These are phyloP conservation scores for Astraeus odoratus DNA, from an alignment of 768 basidiomycete species.

Conservation along the genomic window DNA sequence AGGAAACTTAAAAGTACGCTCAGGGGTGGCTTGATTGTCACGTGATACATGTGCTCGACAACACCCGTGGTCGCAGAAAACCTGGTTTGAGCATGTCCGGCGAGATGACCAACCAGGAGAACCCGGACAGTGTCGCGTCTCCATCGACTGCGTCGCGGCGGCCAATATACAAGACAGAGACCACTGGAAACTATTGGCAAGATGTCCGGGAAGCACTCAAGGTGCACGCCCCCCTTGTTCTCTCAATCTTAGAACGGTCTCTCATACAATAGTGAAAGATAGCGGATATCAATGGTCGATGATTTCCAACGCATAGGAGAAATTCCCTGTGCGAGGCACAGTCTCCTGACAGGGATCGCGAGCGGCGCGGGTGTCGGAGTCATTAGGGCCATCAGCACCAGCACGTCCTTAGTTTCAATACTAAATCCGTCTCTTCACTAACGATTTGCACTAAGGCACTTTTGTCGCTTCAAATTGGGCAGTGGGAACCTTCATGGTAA, in stretches of 20 bases:
- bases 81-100: neutral
- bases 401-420: slow-evolving; percentile 35
- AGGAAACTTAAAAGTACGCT: no score
- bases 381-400: slow-evolving; percentile 57
- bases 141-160: slow-evolving; percentile 10
- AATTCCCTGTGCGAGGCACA: slow-evolving; percentile 72
- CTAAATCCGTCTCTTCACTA: slow-evolving; percentile 2
- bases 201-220: slow-evolving; percentile 25
- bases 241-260: neutral
- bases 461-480: slow-evolving; percentile 76
- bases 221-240: slow-evolving; percentile 12
- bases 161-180: slow-evolving; percentile 24
- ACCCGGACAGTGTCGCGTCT: slow-evolving; percentile 2
- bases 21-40: no score
- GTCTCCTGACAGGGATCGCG: slow-evolving; percentile 72
- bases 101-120: slow-evolving; percentile 1
- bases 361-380: slow-evolving; percentile 72
- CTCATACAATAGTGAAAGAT: slow-evolving; percentile 25
- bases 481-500: slow-evolving; percentile 60
- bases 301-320: slow-evolving; percentile 59
- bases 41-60: no score
- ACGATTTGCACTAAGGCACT: slow-evolving; percentile 30
- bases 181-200: slow-evolving; percentile 27
- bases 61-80: no score
- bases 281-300: slow-evolving; percentile 41